Conservation (phyloP, 257 asterid genomes). For the Solanum clarkiae region DNA sequence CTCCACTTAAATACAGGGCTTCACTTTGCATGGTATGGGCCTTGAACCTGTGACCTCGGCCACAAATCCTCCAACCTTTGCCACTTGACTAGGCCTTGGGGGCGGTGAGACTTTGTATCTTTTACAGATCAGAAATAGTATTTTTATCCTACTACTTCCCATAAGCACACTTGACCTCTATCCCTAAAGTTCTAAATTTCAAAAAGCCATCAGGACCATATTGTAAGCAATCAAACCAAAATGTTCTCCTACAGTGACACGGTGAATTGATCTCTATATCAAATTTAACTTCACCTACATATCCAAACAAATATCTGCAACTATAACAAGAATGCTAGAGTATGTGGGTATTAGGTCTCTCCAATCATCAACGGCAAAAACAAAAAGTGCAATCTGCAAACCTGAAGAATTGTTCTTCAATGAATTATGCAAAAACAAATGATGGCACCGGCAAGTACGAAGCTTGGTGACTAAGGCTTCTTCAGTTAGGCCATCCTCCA, state of each 20-base stretch:
- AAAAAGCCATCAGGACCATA: not conserved
- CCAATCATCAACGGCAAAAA: not conserved
- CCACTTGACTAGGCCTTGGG: too few relatives aligned
- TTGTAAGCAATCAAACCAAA: not conserved
- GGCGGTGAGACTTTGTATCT: not conserved
- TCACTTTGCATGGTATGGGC: too few relatives aligned
- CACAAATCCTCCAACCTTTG: too few relatives aligned
- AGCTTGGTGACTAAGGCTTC: constrained; percentile 91
- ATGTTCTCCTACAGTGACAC: not conserved
- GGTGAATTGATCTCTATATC: not conserved
- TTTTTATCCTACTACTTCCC: not conserved
- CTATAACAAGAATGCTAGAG: not conserved
- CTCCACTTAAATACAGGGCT: too few relatives aligned
- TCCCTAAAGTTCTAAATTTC: not conserved
- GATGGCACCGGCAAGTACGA: constrained; percentile 81
- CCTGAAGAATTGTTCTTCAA: constrained; percentile 80
- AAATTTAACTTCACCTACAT: not conserved
- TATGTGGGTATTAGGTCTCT: not conserved
- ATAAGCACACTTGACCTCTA: not conserved
- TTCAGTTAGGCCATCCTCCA: constrained; percentile 89
- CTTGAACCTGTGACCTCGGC: too few relatives aligned
- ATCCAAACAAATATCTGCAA: not conserved
- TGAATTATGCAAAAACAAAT: constrained; percentile 74
- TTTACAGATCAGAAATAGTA: not conserved
- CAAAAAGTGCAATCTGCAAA: constrained; percentile 9